These are phyloP conservation scores for Candida glaebosa DNA, from an alignment of 805 yeast genomes.

Conservation along the genomic window DNA sequence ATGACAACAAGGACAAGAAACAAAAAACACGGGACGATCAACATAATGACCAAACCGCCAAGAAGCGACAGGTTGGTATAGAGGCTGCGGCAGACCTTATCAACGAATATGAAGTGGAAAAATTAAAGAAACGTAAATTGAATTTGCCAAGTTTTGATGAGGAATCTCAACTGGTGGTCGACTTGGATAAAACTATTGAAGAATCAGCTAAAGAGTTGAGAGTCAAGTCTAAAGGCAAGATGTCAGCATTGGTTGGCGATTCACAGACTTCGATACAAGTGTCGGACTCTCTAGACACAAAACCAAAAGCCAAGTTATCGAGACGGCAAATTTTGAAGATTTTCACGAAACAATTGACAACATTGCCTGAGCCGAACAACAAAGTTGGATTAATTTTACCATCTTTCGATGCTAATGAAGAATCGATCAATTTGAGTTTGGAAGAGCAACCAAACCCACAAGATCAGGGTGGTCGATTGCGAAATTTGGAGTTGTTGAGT, in stretches of 20 bases:
- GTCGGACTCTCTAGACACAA: neutral
- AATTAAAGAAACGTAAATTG: conserved; percentile 22
- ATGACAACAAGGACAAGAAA: conserved; percentile 29
- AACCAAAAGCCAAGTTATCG: neutral
- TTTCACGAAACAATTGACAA: conserved; percentile 12
- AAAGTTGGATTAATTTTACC: conserved; percentile 34
- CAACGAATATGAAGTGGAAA: conserved; percentile 17
- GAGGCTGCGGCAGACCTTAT: conserved; percentile 22
- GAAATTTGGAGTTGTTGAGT: conserved; percentile 19
- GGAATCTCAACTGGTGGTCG: conserved; percentile 9
- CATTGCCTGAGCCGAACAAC: conserved; percentile 39
- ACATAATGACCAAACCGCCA: conserved; percentile 13
- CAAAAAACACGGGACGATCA: conserved; percentile 18
- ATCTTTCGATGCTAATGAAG: conserved; percentile 21
- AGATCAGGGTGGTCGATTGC: conserved; percentile 23
- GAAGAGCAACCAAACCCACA: conserved; percentile 33
- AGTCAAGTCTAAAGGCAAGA: neutral
- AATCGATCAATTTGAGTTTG: conserved; percentile 13
- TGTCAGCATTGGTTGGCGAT: neutral
- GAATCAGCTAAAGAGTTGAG: conserved; percentile 5
- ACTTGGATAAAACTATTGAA: conserved; percentile 31
- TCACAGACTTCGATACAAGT: neutral
- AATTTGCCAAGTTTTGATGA: conserved; percentile 23
- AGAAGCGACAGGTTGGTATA: conserved; percentile 17
- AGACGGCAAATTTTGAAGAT: conserved; percentile 5